Conservation (phyloP, 1,284 basidiomycete species). For the Melampsora allii-populina region DNA sequence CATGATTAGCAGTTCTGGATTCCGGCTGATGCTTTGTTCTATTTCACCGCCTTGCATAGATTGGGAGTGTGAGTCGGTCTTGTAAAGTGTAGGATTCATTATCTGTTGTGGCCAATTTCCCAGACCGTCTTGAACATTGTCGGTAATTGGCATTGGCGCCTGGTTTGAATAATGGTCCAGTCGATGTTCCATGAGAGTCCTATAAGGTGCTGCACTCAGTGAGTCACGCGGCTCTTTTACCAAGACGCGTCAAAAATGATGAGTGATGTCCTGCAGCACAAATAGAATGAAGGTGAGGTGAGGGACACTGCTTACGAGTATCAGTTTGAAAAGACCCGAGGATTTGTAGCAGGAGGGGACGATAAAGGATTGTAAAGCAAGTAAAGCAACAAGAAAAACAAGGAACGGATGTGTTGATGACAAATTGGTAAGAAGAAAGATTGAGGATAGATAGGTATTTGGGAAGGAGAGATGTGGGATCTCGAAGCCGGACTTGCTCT, state of each 20-base stretch:
- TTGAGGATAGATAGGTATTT: neutral
- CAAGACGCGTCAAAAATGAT: neutral
- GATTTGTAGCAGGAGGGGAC: neutral
- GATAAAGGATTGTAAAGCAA: neutral
- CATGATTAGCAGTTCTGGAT: conserved; percentile 20
- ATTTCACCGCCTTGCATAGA: neutral
- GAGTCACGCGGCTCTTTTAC: neutral
- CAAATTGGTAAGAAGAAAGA: neutral
- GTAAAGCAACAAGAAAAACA: neutral
- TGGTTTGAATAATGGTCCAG: neutral
- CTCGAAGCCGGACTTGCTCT: no score
- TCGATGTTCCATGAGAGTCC: neutral
- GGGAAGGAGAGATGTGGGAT: no score
- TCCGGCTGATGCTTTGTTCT: neutral
- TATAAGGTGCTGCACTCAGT: neutral
- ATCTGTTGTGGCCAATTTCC: conserved; percentile 1
- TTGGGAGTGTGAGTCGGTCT: neutral
- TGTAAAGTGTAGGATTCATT: neutral
- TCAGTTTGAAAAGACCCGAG: neutral
- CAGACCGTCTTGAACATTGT: neutral
- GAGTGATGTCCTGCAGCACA: neutral
- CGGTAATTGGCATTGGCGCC: neutral
- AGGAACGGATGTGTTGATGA: neutral
- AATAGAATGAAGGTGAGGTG: neutral
- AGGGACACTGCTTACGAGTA: neutral